phyloP scores from a whole-genome alignment of 495 filamentous ascomycete species.

The Thermothielavioides terrestris region DNA sequence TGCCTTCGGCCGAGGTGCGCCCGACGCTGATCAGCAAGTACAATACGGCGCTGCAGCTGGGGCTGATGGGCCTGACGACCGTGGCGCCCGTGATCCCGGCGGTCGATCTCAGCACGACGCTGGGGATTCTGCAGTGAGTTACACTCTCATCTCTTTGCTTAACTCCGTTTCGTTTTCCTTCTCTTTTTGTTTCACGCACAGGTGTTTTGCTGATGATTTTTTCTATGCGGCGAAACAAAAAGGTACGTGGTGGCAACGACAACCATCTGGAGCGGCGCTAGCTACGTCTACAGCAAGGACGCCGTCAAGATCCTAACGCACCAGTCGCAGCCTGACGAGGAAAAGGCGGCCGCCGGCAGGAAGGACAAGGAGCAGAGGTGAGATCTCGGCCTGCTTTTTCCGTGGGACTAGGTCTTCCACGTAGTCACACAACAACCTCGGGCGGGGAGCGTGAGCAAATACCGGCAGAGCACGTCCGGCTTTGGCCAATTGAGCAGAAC shows the following conservation, averaged over 20 bases:
- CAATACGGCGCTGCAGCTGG: slow-evolving; percentile 75
- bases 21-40: slow-evolving; percentile 87
- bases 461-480: too few species aligned
- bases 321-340: slow-evolving; percentile 10
- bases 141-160: too few species aligned
- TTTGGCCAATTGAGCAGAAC: too few species aligned
- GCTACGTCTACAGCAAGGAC: slow-evolving; percentile 73
- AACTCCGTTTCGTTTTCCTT: neutral
- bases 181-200: slow-evolving; percentile 8
- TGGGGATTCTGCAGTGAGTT: slow-evolving; percentile 67
- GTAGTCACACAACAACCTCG: too few species aligned
- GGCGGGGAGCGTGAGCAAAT: too few species aligned
- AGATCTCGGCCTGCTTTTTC: neutral
- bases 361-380: slow-evolving; percentile 20
- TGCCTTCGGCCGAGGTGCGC: slow-evolving; percentile 86
- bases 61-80: slow-evolving; percentile 69
- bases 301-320: slow-evolving; percentile 70
- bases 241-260: slow-evolving; percentile 72
- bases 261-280: slow-evolving; percentile 75
- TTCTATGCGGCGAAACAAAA: too few species aligned
- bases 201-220: too few species aligned
- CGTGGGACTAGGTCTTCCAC: too few species aligned
- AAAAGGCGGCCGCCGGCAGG: too few species aligned
- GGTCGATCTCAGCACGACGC: slow-evolving; percentile 45
- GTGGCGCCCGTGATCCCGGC: slow-evolving; percentile 55